These are phyloP conservation scores for Pseudocohnilembus persalinus DNA, from an alignment of 169 alveolate species.

Conservation along the genomic window DNA sequence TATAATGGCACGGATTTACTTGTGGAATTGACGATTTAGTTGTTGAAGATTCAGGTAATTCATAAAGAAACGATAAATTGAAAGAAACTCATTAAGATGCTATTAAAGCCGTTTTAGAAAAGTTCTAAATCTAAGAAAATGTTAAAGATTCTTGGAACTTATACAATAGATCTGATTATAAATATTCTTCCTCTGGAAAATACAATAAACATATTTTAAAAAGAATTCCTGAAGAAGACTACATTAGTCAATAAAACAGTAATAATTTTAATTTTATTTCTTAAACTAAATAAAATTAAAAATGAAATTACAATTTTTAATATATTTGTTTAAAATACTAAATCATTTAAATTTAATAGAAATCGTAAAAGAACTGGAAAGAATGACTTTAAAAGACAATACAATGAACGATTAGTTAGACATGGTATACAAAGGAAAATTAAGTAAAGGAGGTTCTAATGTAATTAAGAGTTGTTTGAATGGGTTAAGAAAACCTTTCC, in stretches of 20 bases:
- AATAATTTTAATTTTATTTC: constrained; percentile 45
- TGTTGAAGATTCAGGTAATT: constrained; percentile 83
- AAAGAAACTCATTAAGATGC: constrained; percentile 65
- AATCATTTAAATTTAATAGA: too few relatives aligned
- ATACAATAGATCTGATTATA: constrained; percentile 60
- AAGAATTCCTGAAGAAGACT: constrained; percentile 22
- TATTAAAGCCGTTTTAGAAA: constrained; percentile 67
- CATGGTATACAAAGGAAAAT: constrained; percentile 41
- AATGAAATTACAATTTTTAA: background rate
- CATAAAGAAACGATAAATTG: constrained; percentile 73
- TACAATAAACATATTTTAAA: constrained; percentile 42
- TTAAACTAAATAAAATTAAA: background rate
- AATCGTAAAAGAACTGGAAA: constrained; percentile 20
- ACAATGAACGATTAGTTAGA: constrained; percentile 60
- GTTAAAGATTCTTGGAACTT: constrained; percentile 58
- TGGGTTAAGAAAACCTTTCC: constrained; percentile 85
- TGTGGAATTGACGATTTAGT: constrained; percentile 94
- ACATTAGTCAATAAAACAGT: constrained; percentile 44
- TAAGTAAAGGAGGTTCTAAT: constrained; percentile 38
- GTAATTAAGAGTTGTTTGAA: constrained; percentile 47
- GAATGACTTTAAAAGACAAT: constrained; percentile 34
- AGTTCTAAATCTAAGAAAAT: constrained; percentile 57
- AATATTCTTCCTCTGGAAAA: constrained; percentile 39
- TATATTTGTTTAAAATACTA: too few relatives aligned
- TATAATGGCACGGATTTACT: constrained; percentile 94